Evolutionary conservation across 2,329 filamentous ascomycete species (phyloP).

Genomic region (Pseudocercospora fuligena): DNA sequence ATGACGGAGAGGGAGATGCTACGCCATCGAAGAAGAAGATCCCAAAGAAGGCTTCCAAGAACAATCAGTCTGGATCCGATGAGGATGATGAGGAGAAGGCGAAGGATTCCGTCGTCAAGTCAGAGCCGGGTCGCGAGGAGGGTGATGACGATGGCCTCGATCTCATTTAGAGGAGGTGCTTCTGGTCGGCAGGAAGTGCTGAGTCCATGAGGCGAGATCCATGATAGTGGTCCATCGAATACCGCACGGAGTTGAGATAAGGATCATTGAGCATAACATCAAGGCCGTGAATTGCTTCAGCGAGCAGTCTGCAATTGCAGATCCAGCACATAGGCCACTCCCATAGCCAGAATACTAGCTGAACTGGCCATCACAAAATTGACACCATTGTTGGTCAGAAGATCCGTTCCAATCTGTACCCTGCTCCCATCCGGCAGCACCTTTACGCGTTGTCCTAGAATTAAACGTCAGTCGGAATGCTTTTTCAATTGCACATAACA

Average conservation of each 20-base stretch:
- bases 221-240: background rate
- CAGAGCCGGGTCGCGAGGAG: background rate
- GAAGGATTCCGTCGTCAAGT: conserved; percentile 6
- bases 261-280: background rate
- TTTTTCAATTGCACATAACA: conserved; percentile 42
- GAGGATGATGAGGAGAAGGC: conserved; percentile 12
- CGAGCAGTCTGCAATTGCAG: conserved; percentile 4
- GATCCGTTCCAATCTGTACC: conserved; percentile 68
- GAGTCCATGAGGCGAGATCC: background rate
- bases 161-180: background rate
- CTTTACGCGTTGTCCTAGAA: conserved; percentile 39
- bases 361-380: conserved; percentile 87
- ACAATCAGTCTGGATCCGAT: background rate
- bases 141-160: conserved; percentile 13
- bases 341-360: conserved; percentile 82
- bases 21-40: conserved; percentile 21
- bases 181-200: background rate
- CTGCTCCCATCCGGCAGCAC: conserved; percentile 38
- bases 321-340: conserved; percentile 46
- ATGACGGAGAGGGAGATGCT: conserved; percentile 15
- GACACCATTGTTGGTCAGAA: conserved; percentile 94
- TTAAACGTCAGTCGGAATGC: background rate
- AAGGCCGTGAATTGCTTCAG: background rate
- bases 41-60: conserved; percentile 9
- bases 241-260: background rate